Base-by-base conservation (phyloP, 805 yeast species). In the Metschnikowia baotianmanensis region DNA sequence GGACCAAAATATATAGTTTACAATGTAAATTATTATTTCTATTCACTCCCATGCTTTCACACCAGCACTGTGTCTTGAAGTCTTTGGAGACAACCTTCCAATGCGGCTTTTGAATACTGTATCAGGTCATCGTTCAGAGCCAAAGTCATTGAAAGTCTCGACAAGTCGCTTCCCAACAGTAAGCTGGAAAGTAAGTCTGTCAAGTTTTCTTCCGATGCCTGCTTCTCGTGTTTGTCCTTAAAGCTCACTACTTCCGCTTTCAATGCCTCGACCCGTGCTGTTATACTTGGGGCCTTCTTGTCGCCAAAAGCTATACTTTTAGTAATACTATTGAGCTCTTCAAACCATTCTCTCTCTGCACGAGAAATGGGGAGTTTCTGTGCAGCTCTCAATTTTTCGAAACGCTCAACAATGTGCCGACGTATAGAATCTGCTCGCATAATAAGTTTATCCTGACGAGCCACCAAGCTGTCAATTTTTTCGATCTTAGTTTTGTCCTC, bases 311-410 rank as follows among this genome's bases (percentile, higher is more conserved):
- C 35, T 5, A 47, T 42, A 3, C 31, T 26, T 9, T 42, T 36
- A 28, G 46, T 56, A 16, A 65, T 50, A 2, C 51, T 13, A 40
- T 69, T 66, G 26, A 69, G 52, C 41, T 69, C 73, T 22, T 56
- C 55, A 34, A 64, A 60, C 74, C 73, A 69, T 4, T 36, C 39
- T 34, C 50, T 57, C 42, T 69, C 75, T 17, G 61, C 57, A 1
- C 50, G 42, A 1, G 72, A 63, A 20, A 69, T 48, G 6, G 72
- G 71, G 11, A 65, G 48, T 5, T 55, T 39, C 15, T 44, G 52
- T 4, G 45, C 39, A 16, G 51, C 50, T 24, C 51, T 61, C 10
- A 52, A 31, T 25, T 50, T 47, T 29, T 58, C 61, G 3, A 63
- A 49, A n/a, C 58, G 49, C 3, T 48, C 42, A 5, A 52, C 45